Conservation (phyloP, 352 stramenopile genomes). For the Vaucheria bursata region DNA sequence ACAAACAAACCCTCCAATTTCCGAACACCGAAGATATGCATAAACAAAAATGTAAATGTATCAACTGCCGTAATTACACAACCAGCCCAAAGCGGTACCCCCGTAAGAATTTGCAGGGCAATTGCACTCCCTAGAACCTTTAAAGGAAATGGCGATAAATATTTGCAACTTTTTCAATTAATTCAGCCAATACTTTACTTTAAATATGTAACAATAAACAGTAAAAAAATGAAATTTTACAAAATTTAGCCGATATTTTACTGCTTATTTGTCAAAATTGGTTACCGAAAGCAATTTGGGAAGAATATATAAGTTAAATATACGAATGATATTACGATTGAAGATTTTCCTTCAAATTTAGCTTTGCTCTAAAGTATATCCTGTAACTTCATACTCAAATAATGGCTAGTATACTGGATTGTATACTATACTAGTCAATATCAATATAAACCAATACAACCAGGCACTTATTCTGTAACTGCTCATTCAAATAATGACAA, state of each 20-base stretch:
- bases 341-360: no score
- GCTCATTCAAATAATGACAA: no score
- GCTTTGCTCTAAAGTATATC: no score
- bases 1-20: constrained; percentile 85
- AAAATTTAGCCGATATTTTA: background rate
- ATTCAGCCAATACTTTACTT: no score
- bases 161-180: no score
- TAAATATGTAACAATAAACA: constrained; percentile 1
- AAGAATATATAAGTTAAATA: background rate
- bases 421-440: no score
- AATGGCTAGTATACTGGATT: no score
- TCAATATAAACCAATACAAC: no score
- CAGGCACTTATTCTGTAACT: no score
- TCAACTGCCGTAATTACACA: constrained; percentile 69
- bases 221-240: background rate
- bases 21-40: constrained; percentile 80
- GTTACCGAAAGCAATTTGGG: background rate
- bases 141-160: background rate
- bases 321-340: no score
- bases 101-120: constrained; percentile 76
- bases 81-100: constrained; percentile 73
- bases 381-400: no score
- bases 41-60: constrained; percentile 84
- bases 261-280: background rate
- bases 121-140: constrained; percentile 69